These are phyloP conservation scores for Talaromyces sp. DNA, from an alignment of 2,329 filamentous ascomycete genomes.

Conservation along the genomic window DNA sequence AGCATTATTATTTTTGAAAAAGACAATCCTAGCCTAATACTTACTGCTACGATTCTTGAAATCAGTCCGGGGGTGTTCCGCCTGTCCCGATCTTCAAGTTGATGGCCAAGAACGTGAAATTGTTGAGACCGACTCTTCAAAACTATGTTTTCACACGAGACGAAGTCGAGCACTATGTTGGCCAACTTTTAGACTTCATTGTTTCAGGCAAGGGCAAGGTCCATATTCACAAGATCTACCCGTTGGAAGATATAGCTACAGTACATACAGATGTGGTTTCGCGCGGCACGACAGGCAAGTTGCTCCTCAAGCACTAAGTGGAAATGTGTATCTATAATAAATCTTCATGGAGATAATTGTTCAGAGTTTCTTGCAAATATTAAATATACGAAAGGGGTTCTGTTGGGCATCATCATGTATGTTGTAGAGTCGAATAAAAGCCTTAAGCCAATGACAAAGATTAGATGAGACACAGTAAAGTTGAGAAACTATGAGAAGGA, in stretches of 20 bases:
- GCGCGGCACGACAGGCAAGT: neutral
- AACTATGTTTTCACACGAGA: neutral
- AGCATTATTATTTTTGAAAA: neutral
- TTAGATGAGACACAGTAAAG: neutral
- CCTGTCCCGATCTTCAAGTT: neutral
- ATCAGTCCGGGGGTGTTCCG: neutral
- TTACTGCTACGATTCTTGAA: neutral
- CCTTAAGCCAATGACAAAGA: neutral
- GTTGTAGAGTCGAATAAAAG: neutral
- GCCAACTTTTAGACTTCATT: neutral
- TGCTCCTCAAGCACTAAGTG: neutral
- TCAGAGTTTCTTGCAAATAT: neutral
- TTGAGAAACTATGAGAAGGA: neutral
- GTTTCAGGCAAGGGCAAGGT: neutral
- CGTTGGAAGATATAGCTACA: neutral
- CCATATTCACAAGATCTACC: neutral
- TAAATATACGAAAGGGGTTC: neutral
- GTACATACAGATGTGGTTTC: neutral
- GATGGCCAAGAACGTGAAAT: slow-evolving; percentile 4
- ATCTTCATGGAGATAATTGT: neutral
- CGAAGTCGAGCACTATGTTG: neutral
- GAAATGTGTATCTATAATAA: neutral
- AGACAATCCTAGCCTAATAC: neutral
- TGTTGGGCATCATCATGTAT: neutral
- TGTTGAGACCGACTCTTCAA: neutral